Percentiles rank a stretch among this genome's conserved stretches.
phyloP scores from a whole-genome alignment of 371 early-diverging fungal genomes.

The Rhizopus stolonifer region DNA sequence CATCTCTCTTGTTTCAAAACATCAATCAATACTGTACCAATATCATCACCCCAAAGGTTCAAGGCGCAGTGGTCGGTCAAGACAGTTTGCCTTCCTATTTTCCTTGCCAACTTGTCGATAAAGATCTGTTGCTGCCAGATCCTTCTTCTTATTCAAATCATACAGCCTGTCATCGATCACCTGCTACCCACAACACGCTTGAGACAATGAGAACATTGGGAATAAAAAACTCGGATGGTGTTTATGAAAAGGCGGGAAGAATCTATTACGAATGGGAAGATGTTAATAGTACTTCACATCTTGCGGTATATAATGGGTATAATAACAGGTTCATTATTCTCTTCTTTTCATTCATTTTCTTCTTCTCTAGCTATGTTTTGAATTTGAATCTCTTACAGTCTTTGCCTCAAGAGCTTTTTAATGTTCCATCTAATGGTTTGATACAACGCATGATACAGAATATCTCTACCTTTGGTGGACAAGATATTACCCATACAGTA shows the following conservation, averaged over 20 bases:
- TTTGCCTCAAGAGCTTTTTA: conserved; percentile 29
- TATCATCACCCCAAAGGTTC: conserved; percentile 45
- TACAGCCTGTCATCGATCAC: conserved; percentile 67
- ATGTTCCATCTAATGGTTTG: conserved; percentile 33
- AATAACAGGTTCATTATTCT: conserved; percentile 12
- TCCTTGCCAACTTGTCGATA: conserved; percentile 65
- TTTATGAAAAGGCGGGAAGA: conserved; percentile 53
- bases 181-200: conserved; percentile 37
- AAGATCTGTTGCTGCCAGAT: conserved; percentile 34
- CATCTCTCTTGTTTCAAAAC: conserved; percentile 78
- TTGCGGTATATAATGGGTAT: conserved; percentile 77
- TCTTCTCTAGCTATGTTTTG: conserved; percentile 38
- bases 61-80: conserved; percentile 20
- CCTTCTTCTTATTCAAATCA: conserved; percentile 51
- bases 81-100: conserved; percentile 59
- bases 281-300: conserved; percentile 47
- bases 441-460: conserved; percentile 30
- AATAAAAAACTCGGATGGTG: conserved; percentile 36
- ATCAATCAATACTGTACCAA: conserved; percentile 59
- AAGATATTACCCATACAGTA: conserved; percentile 43
- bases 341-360: neutral
- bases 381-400: conserved; percentile 42
- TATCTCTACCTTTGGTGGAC: conserved; percentile 26
- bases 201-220: conserved; percentile 34
- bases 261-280: conserved; percentile 78